These are phyloP conservation scores for Drosera capensis DNA, from an alignment of 148 eudicot genomes.

Conservation along the genomic window DNA sequence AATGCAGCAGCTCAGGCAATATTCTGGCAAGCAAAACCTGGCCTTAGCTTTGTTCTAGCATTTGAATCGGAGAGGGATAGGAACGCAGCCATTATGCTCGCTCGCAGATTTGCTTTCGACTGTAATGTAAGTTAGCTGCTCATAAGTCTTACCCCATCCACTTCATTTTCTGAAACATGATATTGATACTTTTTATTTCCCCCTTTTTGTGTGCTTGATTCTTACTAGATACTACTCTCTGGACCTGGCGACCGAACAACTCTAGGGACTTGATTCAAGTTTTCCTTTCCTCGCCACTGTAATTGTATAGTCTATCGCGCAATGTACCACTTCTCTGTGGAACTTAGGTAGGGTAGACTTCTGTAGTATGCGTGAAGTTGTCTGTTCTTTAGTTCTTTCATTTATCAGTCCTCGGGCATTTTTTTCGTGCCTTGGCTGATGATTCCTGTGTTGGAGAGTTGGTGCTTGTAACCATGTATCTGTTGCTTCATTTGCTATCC, in stretches of 20 bases:
- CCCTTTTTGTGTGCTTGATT: constrained; percentile 2
- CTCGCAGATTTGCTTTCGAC: constrained; percentile 90
- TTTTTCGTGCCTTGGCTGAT: too few relatives aligned
- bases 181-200: too few relatives aligned
- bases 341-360: too few relatives aligned
- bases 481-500: too few relatives aligned
- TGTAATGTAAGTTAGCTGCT: constrained; percentile 71
- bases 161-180: too few relatives aligned
- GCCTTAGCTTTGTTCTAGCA: constrained; percentile 67
- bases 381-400: too few relatives aligned
- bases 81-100: constrained; percentile 92
- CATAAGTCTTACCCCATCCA: background rate
- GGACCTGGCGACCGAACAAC: constrained; percentile 78
- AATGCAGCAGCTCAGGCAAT: constrained; percentile 93
- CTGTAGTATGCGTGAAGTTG: too few relatives aligned
- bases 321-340: too few relatives aligned
- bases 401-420: too few relatives aligned
- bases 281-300: background rate
- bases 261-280: constrained; percentile 15
- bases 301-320: background rate
- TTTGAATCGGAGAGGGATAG: constrained; percentile 87
- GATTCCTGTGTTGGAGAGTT: too few relatives aligned
- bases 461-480: too few relatives aligned
- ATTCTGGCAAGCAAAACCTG: constrained; percentile 75
- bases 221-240: constrained; percentile 63